Percentiles rank a stretch among this genome's conserved stretches.
phyloP scores from a whole-genome alignment of 331 rosid genomes.

The Quercus lobata region DNA sequence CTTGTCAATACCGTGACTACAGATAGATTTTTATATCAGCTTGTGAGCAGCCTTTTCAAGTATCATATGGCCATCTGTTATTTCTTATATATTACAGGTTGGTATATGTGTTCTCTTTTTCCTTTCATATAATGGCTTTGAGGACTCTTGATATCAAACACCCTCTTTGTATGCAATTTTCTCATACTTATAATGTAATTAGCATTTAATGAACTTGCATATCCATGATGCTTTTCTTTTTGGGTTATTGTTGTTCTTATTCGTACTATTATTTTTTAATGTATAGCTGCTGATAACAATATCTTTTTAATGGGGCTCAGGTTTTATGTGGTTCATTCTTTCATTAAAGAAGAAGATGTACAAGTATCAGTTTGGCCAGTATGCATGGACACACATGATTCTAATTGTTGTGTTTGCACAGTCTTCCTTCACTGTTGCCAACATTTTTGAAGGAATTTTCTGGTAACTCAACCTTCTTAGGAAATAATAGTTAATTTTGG shows the following conservation, averaged over 20 bases:
- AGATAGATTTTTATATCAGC: conserved; percentile 69
- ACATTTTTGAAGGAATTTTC: conserved; percentile 96
- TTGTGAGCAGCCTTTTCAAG: conserved; percentile 81
- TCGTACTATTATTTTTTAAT: conserved; percentile 1
- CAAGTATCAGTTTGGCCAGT: conserved; percentile 99
- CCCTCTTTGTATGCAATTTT: background rate
- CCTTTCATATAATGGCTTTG: background rate
- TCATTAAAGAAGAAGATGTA: conserved; percentile 97
- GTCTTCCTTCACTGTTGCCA: conserved; percentile 97
- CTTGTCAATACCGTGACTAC: conserved; percentile 88
- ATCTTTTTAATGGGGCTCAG: conserved; percentile 44
- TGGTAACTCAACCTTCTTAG: conserved; percentile 51
- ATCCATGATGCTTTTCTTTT: conserved; percentile 2
- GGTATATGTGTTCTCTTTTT: conserved; percentile 16
- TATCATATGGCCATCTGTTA: conserved; percentile 96
- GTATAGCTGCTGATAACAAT: conserved; percentile 16
- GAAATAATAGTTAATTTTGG: background rate
- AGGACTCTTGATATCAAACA: background rate
- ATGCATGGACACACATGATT: conserved; percentile 99
- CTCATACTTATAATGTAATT: background rate
- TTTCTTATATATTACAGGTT: conserved; percentile 86
- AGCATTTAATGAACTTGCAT: conserved; percentile 7
- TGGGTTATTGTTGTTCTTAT: conserved; percentile 3
- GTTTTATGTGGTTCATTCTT: conserved; percentile 99
- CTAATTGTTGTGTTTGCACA: conserved; percentile 89